Base-by-base conservation (phyloP, 192 early-diverging fungal species). In the Entomortierella beljakovae region DNA sequence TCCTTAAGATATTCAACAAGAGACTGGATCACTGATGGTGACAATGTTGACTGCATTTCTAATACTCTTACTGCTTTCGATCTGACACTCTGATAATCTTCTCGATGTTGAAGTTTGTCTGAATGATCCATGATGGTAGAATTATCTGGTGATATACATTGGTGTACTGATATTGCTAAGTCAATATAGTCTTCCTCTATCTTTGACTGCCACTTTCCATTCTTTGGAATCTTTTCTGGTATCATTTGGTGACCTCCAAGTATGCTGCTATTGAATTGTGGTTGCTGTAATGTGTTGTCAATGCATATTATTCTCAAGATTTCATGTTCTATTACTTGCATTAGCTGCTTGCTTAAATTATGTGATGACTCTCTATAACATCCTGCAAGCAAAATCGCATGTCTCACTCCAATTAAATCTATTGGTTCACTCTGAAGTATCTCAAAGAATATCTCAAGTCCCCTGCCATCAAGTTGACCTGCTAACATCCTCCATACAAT, bases 401-500 rank as follows among this genome's bases (percentile, higher is more conserved):
- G 64, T 7, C 64, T 52, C 0, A 52, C 65, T 57, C 65, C 65
- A 15, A 68, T 68, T 29, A 68, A 57, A 58, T 68, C 65, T 20
- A 53, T 42, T 33, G 65, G 55, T 43, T 18, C 28, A 57, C 23
- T 55, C 49, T 68, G 53, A 25, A 68, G 49, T 34, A 57, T 29
- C 22, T 22, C 42, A 31, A 68, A 68, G 46, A 68, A 68, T 4
- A 20, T 10, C 15, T 48, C 55, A 20, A 68, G n/a, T 32, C 55
- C 42, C 28, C 34, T 40, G 42, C 65, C 55, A 23, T 57, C 29
- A 18, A 68, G 55, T 18, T 57, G 43, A 23, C 65, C 65, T 58
- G 65, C 65, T 43, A 70, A 58, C 68, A 70, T 70, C 59, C 58
- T 61, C 68, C 59, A 70, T 26, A 70, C 53, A 61, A 70, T 70